These are phyloP conservation scores for Chlorella sp. DNA, from an alignment of 139 green algal species.

Conservation along the genomic window DNA sequence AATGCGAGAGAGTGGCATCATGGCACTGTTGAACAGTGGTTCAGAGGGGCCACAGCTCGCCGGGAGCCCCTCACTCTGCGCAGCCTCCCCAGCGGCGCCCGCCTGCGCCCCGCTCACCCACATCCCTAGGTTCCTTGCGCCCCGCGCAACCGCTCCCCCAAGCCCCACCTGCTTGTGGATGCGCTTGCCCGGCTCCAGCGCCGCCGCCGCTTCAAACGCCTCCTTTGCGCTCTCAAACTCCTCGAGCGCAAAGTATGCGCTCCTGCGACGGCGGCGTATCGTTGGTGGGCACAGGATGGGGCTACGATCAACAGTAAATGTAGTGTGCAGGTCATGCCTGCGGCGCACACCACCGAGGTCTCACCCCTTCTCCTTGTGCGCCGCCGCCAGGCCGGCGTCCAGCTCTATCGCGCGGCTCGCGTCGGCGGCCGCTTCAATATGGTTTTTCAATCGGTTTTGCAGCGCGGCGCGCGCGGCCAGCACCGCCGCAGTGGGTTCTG, in stretches of 20 bases:
- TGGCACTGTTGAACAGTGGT: no score
- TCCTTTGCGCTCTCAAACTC: slow-evolving; percentile 87
- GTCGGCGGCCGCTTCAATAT: slow-evolving; percentile 72
- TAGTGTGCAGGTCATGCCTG: no score
- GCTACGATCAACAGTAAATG: no score
- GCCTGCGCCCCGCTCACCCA: no score
- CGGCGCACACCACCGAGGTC: no score
- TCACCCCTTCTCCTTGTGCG: slow-evolving; percentile 51
- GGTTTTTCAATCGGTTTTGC: slow-evolving; percentile 70
- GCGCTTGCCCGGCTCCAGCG: slow-evolving; percentile 67
- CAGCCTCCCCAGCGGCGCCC: no score
- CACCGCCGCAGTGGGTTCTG: background rate
- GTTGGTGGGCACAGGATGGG: no score
- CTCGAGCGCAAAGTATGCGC: slow-evolving; percentile 80
- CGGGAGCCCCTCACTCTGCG: no score
- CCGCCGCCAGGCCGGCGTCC: slow-evolving; percentile 54
- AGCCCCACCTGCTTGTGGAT: slow-evolving; percentile 77
- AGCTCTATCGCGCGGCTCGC: slow-evolving; percentile 72
- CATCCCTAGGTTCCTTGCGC: background rate
- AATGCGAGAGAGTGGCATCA: background rate
- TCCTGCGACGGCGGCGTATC: no score
- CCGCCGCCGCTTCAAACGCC: slow-evolving; percentile 62
- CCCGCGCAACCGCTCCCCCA: slow-evolving; percentile 61
- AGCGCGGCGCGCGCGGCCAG: slow-evolving; percentile 47
- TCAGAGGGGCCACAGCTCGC: background rate